These are phyloP conservation scores for Aciculosporium take DNA, from an alignment of 2,329 filamentous ascomycete genomes.

Conservation along the genomic window DNA sequence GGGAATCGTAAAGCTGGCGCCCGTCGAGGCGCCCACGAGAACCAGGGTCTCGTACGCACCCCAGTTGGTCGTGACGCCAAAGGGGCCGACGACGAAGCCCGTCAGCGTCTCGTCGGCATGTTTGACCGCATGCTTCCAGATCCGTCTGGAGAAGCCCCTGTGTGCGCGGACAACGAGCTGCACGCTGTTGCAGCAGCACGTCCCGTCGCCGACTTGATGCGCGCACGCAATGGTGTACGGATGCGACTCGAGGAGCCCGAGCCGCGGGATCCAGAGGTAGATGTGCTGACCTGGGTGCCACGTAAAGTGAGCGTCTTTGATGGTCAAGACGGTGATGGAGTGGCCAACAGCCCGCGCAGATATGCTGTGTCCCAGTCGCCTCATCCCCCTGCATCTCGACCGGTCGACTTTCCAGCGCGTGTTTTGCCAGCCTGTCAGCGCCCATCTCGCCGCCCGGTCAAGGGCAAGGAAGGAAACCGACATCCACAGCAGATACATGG, in stretches of 20 bases:
- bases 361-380: conserved; percentile 37
- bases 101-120: conserved; percentile 17
- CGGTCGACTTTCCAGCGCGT: conserved; percentile 26
- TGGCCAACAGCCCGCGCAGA: conserved; percentile 33
- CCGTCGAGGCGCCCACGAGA: conserved; percentile 46
- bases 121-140: conserved; percentile 32
- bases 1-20: conserved; percentile 46
- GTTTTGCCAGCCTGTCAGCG: conserved; percentile 38
- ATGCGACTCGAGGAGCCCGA: conserved; percentile 41
- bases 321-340: conserved; percentile 40
- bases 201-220: conserved; percentile 32
- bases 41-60: conserved; percentile 45
- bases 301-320: conserved; percentile 44
- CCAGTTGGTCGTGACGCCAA: conserved; percentile 40
- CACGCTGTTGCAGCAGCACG: conserved; percentile 43
- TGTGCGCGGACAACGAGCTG: conserved; percentile 44
- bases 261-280: conserved; percentile 43
- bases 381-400: conserved; percentile 31
- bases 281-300: conserved; percentile 48
- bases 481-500: conserved; percentile 51
- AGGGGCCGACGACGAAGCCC: conserved; percentile 40
- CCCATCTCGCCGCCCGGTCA: conserved; percentile 41
- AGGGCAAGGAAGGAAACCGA: conserved; percentile 47
- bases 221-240: conserved; percentile 49
- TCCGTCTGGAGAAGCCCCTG: conserved; percentile 39